These are phyloP conservation scores for Sporothrix pseudoabietina DNA, from an alignment of 2,329 filamentous ascomycete genomes.

Conservation along the genomic window DNA sequence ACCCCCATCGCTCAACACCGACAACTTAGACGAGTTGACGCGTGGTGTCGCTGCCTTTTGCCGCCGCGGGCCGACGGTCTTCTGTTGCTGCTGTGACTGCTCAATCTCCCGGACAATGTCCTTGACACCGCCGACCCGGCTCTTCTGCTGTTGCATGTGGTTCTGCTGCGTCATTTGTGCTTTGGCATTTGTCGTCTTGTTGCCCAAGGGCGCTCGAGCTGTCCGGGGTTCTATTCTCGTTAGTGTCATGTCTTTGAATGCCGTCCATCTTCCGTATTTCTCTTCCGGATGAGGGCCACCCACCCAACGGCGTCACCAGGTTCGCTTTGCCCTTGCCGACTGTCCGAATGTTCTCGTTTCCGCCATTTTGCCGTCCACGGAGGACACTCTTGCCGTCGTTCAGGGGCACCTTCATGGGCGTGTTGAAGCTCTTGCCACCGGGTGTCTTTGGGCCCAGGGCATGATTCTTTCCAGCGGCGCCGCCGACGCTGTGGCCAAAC, in stretches of 20 bases:
- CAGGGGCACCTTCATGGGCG: constrained; percentile 73
- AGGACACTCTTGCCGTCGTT: constrained; percentile 76
- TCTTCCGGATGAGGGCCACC: constrained; percentile 34
- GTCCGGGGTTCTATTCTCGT: constrained; percentile 58
- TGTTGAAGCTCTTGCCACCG: constrained; percentile 74
- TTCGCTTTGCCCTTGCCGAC: constrained; percentile 59
- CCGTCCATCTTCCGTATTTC: constrained; percentile 3
- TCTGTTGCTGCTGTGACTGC: constrained; percentile 49
- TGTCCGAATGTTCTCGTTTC: constrained; percentile 59
- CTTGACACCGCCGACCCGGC: constrained; percentile 58
- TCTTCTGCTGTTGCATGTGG: constrained; percentile 35
- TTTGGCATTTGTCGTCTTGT: constrained; percentile 96
- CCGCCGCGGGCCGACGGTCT: constrained; percentile 53
- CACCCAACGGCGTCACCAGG: constrained; percentile 82
- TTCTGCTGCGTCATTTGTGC: constrained; percentile 47
- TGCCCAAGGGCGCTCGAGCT: constrained; percentile 75
- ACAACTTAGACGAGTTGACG: constrained; percentile 61
- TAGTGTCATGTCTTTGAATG: background rate
- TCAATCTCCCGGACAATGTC: constrained; percentile 60
- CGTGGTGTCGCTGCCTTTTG: constrained; percentile 59
- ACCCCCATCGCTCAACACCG: constrained; percentile 52
- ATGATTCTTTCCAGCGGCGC: constrained; percentile 69
- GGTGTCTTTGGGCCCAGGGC: constrained; percentile 76
- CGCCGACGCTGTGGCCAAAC: constrained; percentile 70
- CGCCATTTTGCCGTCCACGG: constrained; percentile 54